Evolutionary conservation across 2,329 filamentous ascomycete genomes (phyloP).

Genomic region (Endoconidiophora polonica): DNA sequence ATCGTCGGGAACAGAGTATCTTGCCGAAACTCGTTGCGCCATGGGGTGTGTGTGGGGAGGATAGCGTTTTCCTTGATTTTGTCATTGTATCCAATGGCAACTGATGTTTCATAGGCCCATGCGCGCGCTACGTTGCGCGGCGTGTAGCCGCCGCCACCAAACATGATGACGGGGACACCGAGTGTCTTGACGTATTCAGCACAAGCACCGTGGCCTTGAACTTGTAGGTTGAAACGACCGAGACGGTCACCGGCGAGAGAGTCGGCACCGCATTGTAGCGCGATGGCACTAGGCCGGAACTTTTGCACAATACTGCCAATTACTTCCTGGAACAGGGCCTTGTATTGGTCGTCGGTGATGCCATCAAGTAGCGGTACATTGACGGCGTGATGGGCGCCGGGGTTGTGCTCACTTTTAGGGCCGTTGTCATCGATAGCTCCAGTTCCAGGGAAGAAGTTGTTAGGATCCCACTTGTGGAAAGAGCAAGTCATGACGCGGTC

Average conservation of each 20-base stretch:
- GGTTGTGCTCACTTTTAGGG: constrained; percentile 65
- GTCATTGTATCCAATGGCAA: constrained; percentile 61
- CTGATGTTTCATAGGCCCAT: constrained; percentile 92
- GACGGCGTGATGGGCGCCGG: constrained; percentile 74
- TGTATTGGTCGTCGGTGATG: constrained; percentile 81
- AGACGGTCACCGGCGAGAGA: constrained; percentile 84
- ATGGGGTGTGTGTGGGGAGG: constrained; percentile 67
- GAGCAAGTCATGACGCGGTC: constrained; percentile 85
- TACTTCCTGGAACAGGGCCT: constrained; percentile 65
- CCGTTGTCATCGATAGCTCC: constrained; percentile 77
- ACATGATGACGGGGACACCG: constrained; percentile 66
- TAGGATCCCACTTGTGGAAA: constrained; percentile 88
- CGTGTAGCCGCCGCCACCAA: constrained; percentile 92
- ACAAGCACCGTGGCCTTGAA: constrained; percentile 83
- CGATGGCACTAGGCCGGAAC: constrained; percentile 81
- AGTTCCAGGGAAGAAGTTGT: constrained; percentile 75
- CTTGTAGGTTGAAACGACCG: constrained; percentile 91
- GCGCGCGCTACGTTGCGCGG: constrained; percentile 90
- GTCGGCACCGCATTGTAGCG: constrained; percentile 90
- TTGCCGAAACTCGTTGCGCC: constrained; percentile 75
- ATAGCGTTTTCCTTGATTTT: constrained; percentile 43
- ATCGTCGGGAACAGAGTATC: constrained; percentile 79
- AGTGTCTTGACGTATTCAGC: constrained; percentile 76
- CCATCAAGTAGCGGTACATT: constrained; percentile 85
- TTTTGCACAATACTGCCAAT: constrained; percentile 62